Base-by-base conservation (phyloP, 495 filamentous ascomycete genomes). In the Penicillium roqueforti region DNA sequence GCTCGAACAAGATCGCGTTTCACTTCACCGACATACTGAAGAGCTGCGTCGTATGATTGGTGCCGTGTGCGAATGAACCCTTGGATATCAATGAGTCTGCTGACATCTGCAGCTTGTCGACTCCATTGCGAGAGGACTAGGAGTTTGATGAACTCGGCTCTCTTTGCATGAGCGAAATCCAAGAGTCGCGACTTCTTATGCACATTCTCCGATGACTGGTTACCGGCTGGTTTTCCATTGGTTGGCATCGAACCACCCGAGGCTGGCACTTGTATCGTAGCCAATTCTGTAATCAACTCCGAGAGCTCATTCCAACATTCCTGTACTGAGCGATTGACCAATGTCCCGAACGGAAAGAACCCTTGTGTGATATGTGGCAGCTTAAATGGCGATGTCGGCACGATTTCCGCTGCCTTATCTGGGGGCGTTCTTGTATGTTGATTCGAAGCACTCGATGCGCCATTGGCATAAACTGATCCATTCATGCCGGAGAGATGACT, bases 121-220 rank as follows among this genome's bases (percentile, higher is more conserved):
- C 87, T 87, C 93, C 93, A 98, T 65, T 88, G 84, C 3, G 84
- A 83, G 36, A 98, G 82, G 14, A 97, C 90, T 11, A 96, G 78
- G 14, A 89, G 79, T 70, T 98, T 97, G 64, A 93, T 90, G 72
- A 95, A 97, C 53, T 85, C 83, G 14, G 80, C 82, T 53, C 87
- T 73, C 38, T 80, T 80, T 10, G 75, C 68, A 45, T 85, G 76
- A 5, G 86, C 81, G 68, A 88, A 92, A 22, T 90, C 81, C 43
- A 97, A 65, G 13, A 96, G 65, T 40, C 77, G 70, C n/a, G 80
- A 55, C 69, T 96, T 97, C 73, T 97, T 97, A 37, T 83, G 78
- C 26, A 87, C 55, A 69, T 87, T 95, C 46, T 85, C 81, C 6
- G 74, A 62, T 1, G 83, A 84, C 39, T 78, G 81, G 55, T 87